Evolutionary conservation across 371 early-diverging fungal genomes (phyloP).

Genomic region (Rhizomucor pusillus): DNA sequence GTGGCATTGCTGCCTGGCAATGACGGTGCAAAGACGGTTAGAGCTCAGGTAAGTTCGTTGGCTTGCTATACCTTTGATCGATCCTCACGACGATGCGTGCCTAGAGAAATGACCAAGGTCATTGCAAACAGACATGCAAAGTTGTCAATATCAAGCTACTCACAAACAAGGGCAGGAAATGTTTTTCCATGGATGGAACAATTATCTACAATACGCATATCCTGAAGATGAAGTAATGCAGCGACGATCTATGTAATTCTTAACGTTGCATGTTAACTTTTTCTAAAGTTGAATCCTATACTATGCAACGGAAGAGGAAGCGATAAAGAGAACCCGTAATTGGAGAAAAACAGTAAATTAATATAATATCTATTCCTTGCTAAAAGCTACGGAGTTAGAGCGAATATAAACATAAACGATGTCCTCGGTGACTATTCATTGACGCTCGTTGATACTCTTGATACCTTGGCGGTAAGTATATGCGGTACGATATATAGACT

Average conservation of each 20-base stretch:
- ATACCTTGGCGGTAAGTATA: constrained; percentile 73
- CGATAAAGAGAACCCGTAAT: constrained; percentile 70
- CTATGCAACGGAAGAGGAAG: constrained; percentile 78
- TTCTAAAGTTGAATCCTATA: constrained; percentile 73
- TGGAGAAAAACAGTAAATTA: no score
- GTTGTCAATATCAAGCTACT: not conserved
- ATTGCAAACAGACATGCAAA: constrained; percentile 7
- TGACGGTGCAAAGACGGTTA: constrained; percentile 23
- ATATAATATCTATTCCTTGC: not conserved
- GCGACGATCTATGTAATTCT: not conserved
- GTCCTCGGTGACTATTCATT: constrained; percentile 90
- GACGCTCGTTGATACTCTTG: constrained; percentile 89
- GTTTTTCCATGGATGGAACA: constrained; percentile 85
- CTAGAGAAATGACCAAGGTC: constrained; percentile 35
- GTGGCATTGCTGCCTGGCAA: not conserved
- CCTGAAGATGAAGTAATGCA: constrained; percentile 81
- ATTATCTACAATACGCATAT: constrained; percentile 84
- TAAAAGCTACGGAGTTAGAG: constrained; percentile 23
- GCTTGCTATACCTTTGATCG: not conserved
- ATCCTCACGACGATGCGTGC: not conserved
- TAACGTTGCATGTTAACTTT: not conserved
- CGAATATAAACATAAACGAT: constrained; percentile 77
- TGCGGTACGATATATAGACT: not conserved
- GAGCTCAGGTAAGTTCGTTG: constrained; percentile 21
- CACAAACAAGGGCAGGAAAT: constrained; percentile 55